phyloP scores from a whole-genome alignment of 2,329 filamentous ascomycete species.

The Trichoderma sp. region DNA sequence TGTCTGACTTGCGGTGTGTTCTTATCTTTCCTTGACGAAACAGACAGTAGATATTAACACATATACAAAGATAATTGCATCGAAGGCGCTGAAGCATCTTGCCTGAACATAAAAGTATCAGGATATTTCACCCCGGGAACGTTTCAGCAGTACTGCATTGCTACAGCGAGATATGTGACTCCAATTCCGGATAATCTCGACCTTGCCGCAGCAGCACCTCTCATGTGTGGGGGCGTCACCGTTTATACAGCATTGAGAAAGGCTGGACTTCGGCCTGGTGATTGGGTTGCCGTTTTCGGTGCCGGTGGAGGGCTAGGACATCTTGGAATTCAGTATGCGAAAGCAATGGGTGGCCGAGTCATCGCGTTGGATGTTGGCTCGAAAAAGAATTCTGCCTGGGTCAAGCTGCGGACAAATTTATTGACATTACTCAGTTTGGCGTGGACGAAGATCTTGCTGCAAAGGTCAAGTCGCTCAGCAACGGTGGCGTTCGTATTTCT shows the following conservation, averaged over 20 bases:
- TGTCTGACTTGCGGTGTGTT: not conserved
- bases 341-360: slow-evolving; percentile 31
- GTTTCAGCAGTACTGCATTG: not conserved
- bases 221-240: not conserved
- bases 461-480: slow-evolving; percentile 25
- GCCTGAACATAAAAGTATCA: not conserved
- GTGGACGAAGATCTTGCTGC: not conserved
- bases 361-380: slow-evolving; percentile 32
- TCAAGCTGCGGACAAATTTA: not conserved
- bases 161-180: not conserved
- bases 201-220: not conserved
- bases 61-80: not conserved
- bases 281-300: not conserved
- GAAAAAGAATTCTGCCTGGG: not conserved
- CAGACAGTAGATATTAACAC: not conserved
- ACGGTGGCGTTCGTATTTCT: slow-evolving; percentile 25
- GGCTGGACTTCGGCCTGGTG: not conserved
- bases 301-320: slow-evolving; percentile 35
- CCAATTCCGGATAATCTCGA: not conserved
- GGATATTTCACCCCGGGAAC: not conserved
- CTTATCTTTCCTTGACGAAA: accelerated
- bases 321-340: slow-evolving; percentile 35
- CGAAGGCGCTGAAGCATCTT: not conserved
- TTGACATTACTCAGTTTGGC: slow-evolving; percentile 11
- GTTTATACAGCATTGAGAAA: not conserved